Conservation (phyloP, 169 alveolate genomes). For the Cryptosporidium ryanae region DNA sequence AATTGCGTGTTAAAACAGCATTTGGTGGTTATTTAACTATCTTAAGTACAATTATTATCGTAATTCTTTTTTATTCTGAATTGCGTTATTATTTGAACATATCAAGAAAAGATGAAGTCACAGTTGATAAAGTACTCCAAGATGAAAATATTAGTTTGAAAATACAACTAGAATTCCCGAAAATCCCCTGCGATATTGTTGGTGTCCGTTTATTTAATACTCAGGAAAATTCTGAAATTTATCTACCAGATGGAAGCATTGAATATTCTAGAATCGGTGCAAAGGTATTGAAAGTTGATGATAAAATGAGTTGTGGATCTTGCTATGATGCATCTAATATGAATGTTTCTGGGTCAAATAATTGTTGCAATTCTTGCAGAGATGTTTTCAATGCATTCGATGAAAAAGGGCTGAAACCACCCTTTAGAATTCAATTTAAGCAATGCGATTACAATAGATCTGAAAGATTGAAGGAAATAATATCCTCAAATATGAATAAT, state of each 20-base stretch:
- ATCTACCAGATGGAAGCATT: conserved; percentile 32
- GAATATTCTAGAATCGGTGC: conserved; percentile 11
- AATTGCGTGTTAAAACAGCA: conserved; percentile 72
- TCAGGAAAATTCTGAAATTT: conserved; percentile 56
- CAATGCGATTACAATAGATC: conserved; percentile 48
- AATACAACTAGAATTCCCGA: conserved; percentile 61
- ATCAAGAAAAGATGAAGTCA: conserved; percentile 60
- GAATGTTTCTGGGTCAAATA: background rate
- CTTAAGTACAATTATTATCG: conserved; percentile 40
- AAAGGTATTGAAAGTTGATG: background rate
- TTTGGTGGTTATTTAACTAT: conserved; percentile 70
- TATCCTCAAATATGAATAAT: conserved; percentile 35
- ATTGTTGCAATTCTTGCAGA: conserved; percentile 58
- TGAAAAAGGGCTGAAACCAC: conserved; percentile 25
- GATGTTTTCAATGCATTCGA: conserved; percentile 47
- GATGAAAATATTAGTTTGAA: conserved; percentile 32
- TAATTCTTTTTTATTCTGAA: conserved; percentile 61
- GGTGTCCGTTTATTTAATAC: conserved; percentile 38
- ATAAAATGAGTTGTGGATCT: conserved; percentile 18
- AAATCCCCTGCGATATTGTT: conserved; percentile 56
- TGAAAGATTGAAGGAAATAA: background rate
- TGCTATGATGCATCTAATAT: conserved; percentile 59
- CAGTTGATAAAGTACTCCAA: conserved; percentile 43
- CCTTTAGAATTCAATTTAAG: conserved; percentile 33
- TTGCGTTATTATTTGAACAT: conserved; percentile 44